These are phyloP conservation scores for Sanghuangporus sanghuang DNA, from an alignment of 1,284 basidiomycete species.

Conservation along the genomic window DNA sequence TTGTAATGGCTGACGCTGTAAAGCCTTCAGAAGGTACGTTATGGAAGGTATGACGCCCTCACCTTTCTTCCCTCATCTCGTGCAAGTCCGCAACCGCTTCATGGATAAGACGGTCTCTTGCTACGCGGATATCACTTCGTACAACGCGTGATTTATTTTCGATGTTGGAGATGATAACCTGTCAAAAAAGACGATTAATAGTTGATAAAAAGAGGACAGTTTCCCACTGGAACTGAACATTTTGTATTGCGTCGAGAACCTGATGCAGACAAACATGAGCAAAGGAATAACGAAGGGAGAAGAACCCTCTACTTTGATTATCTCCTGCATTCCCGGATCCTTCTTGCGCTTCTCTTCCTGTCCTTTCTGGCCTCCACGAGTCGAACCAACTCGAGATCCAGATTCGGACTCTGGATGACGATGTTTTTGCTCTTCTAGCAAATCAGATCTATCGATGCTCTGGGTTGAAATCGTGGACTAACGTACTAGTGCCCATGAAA, in stretches of 20 bases:
- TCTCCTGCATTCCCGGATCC: conserved; percentile 17
- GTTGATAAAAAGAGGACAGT: not conserved
- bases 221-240: not conserved
- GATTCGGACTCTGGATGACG: not conserved
- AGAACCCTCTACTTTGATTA: conserved; percentile 4
- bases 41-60: not conserved
- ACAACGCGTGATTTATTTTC: conserved; percentile 36
- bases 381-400: not conserved
- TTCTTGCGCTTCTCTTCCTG: conserved; percentile 1
- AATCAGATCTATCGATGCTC: not conserved
- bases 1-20: conserved; percentile 37
- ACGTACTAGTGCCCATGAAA: not conserved
- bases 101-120: conserved; percentile 36
- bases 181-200: conserved; percentile 7
- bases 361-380: not conserved
- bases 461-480: not conserved
- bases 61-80: conserved; percentile 36
- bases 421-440: not conserved
- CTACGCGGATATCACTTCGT: conserved; percentile 35
- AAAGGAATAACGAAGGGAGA: not conserved
- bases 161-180: conserved; percentile 42
- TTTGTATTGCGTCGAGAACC: conserved; percentile 16
- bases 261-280: not conserved
- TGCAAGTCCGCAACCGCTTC: conserved; percentile 37
- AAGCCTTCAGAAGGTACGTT: not conserved